Base-by-base conservation (phyloP, 495 filamentous ascomycete genomes). In the Penicillium canescens region DNA sequence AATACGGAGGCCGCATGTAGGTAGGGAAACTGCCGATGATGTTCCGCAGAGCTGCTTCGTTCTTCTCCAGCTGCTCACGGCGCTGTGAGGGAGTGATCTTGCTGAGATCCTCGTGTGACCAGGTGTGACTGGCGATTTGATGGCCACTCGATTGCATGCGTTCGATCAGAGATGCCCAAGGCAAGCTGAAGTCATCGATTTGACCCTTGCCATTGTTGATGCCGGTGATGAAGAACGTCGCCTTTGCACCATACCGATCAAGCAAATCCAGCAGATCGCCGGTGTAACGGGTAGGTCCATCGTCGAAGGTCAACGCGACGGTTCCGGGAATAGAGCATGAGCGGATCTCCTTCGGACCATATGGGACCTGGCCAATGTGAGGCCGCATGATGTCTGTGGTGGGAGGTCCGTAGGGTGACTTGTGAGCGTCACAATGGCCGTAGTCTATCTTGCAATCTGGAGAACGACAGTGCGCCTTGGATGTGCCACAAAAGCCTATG, bases 1-100 rank as follows among this genome's bases (percentile, higher is more conserved):
- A 89, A 70, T 86, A 95, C 6, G 90, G 90, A 3, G 90, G 90
- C 42, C 87, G 80, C 88, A 95, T 92, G 65, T 95, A 96, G 2
- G 88, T 87, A 3, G 91, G 91, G 67, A 92, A 87, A 56, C 83
- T 83, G 11, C 91, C 91, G 6, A 93, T 74, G 50, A 95, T 86
- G 46, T 89, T 89, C 40, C 86, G 84, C 16, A 94, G 59, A 0
- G 90, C 91, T 50, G 87, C 89, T 68, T 94, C 91, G 52, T 89
- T 88, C 78, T 86, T 90, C 43, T 81, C 63, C 66, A 96, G 86
- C 59, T 94, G 86, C 14, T 85, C 78, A 4, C 74, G 74, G 54
- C 87, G 83, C 51, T 86, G 64, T 26, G 61, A 62, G 46, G 81
- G 54, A 45, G 80, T 73, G 65, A 84, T 64, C 62, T 80, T 78